Base-by-base conservation (phyloP, 768 basidiomycete species). In the Suillus sp. region DNA sequence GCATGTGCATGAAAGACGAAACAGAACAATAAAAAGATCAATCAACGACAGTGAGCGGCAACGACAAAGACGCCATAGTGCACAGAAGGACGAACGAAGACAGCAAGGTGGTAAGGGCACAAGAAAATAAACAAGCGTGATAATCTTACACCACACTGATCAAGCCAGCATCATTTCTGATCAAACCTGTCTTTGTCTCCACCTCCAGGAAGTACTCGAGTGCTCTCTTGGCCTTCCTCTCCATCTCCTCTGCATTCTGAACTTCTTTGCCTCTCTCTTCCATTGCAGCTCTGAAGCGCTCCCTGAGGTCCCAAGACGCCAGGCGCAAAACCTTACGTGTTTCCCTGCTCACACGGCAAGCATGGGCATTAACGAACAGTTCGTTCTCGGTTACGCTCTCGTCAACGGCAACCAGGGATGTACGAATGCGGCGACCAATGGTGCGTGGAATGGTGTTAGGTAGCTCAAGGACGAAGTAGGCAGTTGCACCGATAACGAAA, bases 251-350 rank as follows among this genome's bases (percentile, higher is more conserved):
- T 51, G 88, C 87, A 56, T 79, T 81, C 69, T 82, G 83, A 18
- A 96, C 94, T 71, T 96, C 93, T 70, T 84, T 84, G 42, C 81
- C 84, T 50, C 87, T 79, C 72, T 91, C 88, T 68, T 99, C 95
- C 81, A 95, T 84, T 20, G 92, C 90, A 3, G 78, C 79, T 62
- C 86, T 82, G 81, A 95, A 96, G 48, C 90, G 84, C 76, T 93
- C 91, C 68, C 84, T 84, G 64, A 96, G 72, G 74, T 98, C 96
- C 93, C 93, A 98, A 25, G 91, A 88, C 22, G 92, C 96, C 35
- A 95, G 75, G 55, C 96, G 82, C 64, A 99, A 78, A 53, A 99
- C 96, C 79, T 98, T 98, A 69, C 96, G 84, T 27, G 94, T 92
- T 83, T 99, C 96, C 42, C 87, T 81, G 59, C 86, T 79, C 45